phyloP scores from a whole-genome alignment of 306 rosid genomes.

The Citrullus amarus region DNA sequence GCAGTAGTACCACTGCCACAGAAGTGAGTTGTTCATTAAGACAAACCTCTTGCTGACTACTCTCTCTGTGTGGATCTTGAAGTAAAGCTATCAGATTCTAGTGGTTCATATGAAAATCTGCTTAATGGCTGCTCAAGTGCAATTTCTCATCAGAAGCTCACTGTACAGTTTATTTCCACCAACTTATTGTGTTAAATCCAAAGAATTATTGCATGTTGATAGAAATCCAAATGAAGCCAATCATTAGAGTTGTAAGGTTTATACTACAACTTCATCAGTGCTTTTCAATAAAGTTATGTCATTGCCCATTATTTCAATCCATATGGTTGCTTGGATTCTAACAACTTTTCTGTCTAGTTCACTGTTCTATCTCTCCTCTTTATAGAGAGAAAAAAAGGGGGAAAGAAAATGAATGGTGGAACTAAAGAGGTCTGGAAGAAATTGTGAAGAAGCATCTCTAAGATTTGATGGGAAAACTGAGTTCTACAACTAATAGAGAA shows the following conservation, averaged over 20 bases:
- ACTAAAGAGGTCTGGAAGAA: not conserved
- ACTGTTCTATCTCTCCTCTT: not conserved
- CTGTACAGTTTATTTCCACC: not conserved
- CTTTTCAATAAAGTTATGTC: not conserved
- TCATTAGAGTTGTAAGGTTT: not conserved
- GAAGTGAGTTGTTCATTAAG: not conserved
- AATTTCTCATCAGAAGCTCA: not conserved
- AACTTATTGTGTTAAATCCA: constrained; percentile 3
- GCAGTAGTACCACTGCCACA: not conserved
- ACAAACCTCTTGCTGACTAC: not conserved
- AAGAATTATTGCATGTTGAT: not conserved
- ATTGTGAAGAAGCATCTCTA: not conserved
- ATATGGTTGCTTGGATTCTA: not conserved
- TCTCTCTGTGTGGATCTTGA: not conserved
- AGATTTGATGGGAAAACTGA: not conserved
- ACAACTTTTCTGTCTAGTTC: not conserved
- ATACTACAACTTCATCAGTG: not conserved
- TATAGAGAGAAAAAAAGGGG: too few relatives aligned
- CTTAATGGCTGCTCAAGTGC: not conserved
- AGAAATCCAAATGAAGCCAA: not conserved
- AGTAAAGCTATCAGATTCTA: not conserved
- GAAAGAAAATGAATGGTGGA: not conserved
- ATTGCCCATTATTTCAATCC: not conserved
- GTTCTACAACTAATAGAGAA: not conserved
- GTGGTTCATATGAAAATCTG: not conserved